These are phyloP conservation scores for Macadamia integrifolia DNA, from an alignment of 164 flowering plant genomes.

Conservation along the genomic window DNA sequence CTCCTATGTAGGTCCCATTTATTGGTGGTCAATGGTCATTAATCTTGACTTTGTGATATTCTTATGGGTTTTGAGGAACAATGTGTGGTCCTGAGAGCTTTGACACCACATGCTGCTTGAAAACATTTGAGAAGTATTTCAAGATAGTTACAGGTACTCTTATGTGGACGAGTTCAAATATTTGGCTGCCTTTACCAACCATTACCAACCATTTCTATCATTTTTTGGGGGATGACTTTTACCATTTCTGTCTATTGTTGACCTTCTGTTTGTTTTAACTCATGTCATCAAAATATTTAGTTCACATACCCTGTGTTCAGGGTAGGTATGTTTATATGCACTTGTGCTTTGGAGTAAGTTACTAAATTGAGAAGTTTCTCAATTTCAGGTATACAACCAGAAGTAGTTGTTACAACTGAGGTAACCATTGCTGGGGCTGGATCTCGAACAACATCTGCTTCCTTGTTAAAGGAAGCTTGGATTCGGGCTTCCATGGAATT, in stretches of 20 bases:
- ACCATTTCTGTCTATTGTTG: neutral
- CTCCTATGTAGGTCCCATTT: no score
- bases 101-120: no score
- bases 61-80: no score
- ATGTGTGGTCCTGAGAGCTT: no score
- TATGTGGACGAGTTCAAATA: no score
- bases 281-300: neutral
- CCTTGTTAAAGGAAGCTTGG: constrained; percentile 56
- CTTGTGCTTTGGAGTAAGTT: neutral
- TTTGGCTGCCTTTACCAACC: no score
- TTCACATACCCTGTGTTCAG: neutral
- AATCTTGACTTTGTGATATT: no score
- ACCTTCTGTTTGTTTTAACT: neutral
- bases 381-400: constrained; percentile 40
- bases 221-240: no score
- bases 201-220: no score
- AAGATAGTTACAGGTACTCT: no score
- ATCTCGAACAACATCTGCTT: constrained; percentile 49
- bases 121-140: no score
- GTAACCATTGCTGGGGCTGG: constrained; percentile 65
- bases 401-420: constrained; percentile 64
- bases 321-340: neutral
- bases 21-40: no score
- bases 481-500: constrained; percentile 43
- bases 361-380: neutral